phyloP scores from a whole-genome alignment of 2,329 filamentous ascomycete genomes.

The Orbilia quercus region DNA sequence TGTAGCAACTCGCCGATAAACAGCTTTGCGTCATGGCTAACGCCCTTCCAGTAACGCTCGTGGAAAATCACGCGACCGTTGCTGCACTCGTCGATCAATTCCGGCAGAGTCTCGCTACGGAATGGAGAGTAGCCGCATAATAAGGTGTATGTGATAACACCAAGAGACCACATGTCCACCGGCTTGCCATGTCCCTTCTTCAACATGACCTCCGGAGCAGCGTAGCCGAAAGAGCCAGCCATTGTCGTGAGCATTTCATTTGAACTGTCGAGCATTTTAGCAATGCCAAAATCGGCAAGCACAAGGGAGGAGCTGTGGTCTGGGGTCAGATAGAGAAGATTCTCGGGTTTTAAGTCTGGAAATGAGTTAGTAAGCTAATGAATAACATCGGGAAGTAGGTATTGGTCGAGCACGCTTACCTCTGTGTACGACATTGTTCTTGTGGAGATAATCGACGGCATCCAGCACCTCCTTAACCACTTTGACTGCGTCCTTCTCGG shows the following conservation, averaged over 20 bases:
- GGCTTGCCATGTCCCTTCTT: conserved; percentile 98
- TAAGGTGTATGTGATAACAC: conserved; percentile 97
- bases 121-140: conserved; percentile 99
- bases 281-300: conserved; percentile 96
- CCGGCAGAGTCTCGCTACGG: conserved; percentile 89
- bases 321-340: conserved; percentile 89
- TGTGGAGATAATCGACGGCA: conserved; percentile 93
- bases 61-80: conserved; percentile 89
- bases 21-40: conserved; percentile 92
- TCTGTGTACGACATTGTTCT: conserved; percentile 94
- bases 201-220: conserved; percentile 97
- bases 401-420: conserved; percentile 67
- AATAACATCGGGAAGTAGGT: background rate
- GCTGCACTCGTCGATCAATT: conserved; percentile 94
- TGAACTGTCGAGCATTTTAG: conserved; percentile 93
- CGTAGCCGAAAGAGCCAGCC: conserved; percentile 98
- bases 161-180: conserved; percentile 99
- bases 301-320: conserved; percentile 84
- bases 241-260: conserved; percentile 95
- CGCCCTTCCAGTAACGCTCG: conserved; percentile 97
- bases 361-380: conserved; percentile 34
- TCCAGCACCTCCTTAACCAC: conserved; percentile 94
- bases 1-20: conserved; percentile 88
- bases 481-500: conserved; percentile 95
- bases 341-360: conserved; percentile 95